A percentile compares a stretch with the other conserved stretches of the same genome.
Conservation (phyloP, 306 rosid genomes). For the peach (Prunus persica) region Prunus_persica_NCBIv2 NC_034009.1:41373501-41374000, state of each 20-base stretch:
- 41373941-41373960: constrained; percentile 91
- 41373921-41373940: constrained; percentile 86
- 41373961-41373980: constrained; percentile 95
- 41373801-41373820: constrained; percentile 99
- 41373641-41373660: background rate
- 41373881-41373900: constrained; percentile 80
- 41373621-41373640: background rate
- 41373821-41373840: constrained; percentile 94
- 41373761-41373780: background rate
- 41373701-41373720: background rate
- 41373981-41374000: constrained; percentile 98
- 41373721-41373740: background rate
- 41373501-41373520: background rate
- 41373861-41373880: constrained; percentile 88
- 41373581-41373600: background rate
- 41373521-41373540: background rate
- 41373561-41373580: background rate
- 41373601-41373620: background rate
- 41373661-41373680: background rate
- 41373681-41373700: background rate
- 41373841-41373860: constrained; percentile 85
- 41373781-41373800: constrained; percentile 46
- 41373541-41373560: background rate
- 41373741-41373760: background rate
- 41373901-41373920: constrained; percentile 63